phyloP scores from a whole-genome alignment of 2,329 filamentous ascomycete species.

The Talaromyces pinophilus region DNA sequence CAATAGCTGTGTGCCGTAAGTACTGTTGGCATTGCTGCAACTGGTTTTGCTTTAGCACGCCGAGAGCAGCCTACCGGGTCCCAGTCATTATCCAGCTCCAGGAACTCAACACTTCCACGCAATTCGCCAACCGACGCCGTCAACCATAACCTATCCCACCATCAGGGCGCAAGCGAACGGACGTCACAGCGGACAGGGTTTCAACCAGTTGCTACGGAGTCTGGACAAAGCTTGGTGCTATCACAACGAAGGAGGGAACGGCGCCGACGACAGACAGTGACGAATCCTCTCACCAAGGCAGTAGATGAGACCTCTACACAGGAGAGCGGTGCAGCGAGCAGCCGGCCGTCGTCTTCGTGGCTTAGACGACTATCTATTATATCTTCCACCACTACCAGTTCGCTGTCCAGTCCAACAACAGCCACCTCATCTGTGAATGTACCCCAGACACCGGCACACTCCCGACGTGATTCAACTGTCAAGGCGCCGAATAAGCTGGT shows the following conservation, averaged over 20 bases:
- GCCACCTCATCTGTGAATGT: constrained; percentile 56
- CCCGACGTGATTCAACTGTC: constrained; percentile 33
- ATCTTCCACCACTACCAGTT: constrained; percentile 47
- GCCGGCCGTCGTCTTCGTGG: constrained; percentile 55
- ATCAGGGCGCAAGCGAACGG: constrained; percentile 14
- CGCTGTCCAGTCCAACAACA: constrained; percentile 52
- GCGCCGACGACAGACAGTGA: constrained; percentile 42
- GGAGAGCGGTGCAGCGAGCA: constrained; percentile 28
- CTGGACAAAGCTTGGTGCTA: constrained; percentile 26
- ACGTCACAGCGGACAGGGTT: constrained; percentile 25
- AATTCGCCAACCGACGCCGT: constrained; percentile 30
- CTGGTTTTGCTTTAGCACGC: constrained; percentile 60
- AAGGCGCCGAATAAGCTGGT: constrained; percentile 61
- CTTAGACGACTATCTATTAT: constrained; percentile 57
- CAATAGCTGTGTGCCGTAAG: constrained; percentile 61
- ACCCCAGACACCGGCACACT: constrained; percentile 54
- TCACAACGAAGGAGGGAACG: constrained; percentile 30
- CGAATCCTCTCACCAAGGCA: constrained; percentile 33
- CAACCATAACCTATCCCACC: background rate
- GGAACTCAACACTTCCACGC: constrained; percentile 29
- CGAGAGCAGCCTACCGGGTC: constrained; percentile 36
- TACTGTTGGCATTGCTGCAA: constrained; percentile 62
- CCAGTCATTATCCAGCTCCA: constrained; percentile 32
- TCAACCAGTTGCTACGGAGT: constrained; percentile 21
- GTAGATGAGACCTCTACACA: constrained; percentile 30